These are phyloP conservation scores for Microcera coccophila DNA, from an alignment of 2,329 filamentous ascomycete genomes.

Conservation along the genomic window DNA sequence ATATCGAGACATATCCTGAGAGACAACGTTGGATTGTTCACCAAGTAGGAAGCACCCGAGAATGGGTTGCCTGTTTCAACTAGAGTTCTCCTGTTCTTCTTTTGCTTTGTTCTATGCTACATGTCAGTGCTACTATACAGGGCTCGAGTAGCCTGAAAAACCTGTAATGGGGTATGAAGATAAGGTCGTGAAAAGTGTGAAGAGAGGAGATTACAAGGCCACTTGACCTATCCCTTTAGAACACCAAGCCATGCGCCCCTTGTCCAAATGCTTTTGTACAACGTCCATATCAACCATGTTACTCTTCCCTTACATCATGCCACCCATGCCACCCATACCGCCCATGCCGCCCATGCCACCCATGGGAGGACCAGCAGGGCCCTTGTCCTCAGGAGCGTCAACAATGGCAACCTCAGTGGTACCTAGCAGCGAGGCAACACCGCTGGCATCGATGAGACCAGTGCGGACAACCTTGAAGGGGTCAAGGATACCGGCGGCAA, in stretches of 20 bases:
- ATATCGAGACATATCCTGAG: neutral
- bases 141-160: constrained; percentile 28
- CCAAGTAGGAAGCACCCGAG: too few relatives aligned
- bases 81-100: constrained; percentile 9
- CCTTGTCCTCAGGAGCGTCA: constrained; percentile 92
- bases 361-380: constrained; percentile 55
- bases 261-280: constrained; percentile 28
- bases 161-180: constrained; percentile 30
- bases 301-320: constrained; percentile 53
- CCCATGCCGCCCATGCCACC: constrained; percentile 64
- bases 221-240: constrained; percentile 32
- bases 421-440: constrained; percentile 93
- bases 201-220: constrained; percentile 35
- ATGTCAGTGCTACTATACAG: constrained; percentile 35
- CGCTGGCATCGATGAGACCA: constrained; percentile 87
- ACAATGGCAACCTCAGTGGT: constrained; percentile 98
- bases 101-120: constrained; percentile 28
- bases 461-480: constrained; percentile 99
- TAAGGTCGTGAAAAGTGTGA: constrained; percentile 23
- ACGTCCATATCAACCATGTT: constrained; percentile 19
- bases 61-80: neutral
- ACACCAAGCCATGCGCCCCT: constrained; percentile 49
- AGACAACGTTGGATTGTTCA: neutral
- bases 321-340: constrained; percentile 54
- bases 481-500: constrained; percentile 91